Evolutionary conservation across 2,329 filamentous ascomycete species (phyloP).

Genomic region (Alternaria conjuncta): DNA sequence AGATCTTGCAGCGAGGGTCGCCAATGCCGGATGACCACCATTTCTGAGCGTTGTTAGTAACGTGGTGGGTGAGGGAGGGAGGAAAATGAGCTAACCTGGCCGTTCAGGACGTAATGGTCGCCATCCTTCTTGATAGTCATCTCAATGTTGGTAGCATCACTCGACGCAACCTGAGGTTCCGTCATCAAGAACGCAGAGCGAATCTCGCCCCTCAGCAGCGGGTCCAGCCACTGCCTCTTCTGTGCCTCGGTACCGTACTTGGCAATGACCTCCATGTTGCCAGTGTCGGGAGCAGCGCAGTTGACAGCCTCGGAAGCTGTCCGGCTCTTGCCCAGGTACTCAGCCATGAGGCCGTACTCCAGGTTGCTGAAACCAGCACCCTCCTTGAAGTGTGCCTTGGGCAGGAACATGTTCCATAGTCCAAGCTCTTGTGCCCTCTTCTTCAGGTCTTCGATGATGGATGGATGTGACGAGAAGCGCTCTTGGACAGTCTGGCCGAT

Average conservation of each 20-base stretch:
- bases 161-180: conserved; percentile 85
- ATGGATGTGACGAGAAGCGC: conserved; percentile 80
- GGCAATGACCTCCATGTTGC: conserved; percentile 94
- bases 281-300: conserved; percentile 88
- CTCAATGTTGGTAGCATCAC: conserved; percentile 92
- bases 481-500: conserved; percentile 72
- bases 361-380: conserved; percentile 94
- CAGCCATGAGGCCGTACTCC: conserved; percentile 97
- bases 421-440: conserved; percentile 79
- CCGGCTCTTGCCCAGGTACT: conserved; percentile 87
- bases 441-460: conserved; percentile 89
- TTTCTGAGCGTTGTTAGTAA: conserved; percentile 74
- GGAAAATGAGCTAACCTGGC: conserved; percentile 62
- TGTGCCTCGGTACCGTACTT: conserved; percentile 88
- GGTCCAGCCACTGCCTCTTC: conserved; percentile 82
- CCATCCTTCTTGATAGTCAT: conserved; percentile 83
- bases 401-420: conserved; percentile 98
- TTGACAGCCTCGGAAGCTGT: conserved; percentile 77
- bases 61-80: too few relatives aligned
- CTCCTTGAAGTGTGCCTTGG: conserved; percentile 93
- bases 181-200: conserved; percentile 94
- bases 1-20: conserved; percentile 89
- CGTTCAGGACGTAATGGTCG: conserved; percentile 89
- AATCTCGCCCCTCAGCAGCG: conserved; percentile 83
- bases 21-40: conserved; percentile 99